Evolutionary conservation across 495 filamentous ascomycete genomes (phyloP), one percentile per base, ranked within the genome.

Genomic region (Penicillium taxi): DNA sequence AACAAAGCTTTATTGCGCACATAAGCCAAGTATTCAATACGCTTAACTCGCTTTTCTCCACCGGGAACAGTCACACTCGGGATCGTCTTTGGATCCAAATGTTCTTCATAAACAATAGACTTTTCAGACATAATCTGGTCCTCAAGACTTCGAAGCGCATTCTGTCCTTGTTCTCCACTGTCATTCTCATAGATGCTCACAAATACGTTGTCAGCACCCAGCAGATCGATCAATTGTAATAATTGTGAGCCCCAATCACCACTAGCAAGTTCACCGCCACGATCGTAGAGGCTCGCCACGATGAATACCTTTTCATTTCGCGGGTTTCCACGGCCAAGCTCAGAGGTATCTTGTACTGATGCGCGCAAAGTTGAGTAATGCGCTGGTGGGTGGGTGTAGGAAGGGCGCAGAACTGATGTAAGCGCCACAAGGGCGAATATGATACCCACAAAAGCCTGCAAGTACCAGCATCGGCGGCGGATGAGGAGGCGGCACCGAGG

Each of bases 11-110:
- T 75, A 53, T 91, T 91, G 38, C 84, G 74, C 19, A 84, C 74
- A 50, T 84, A 80, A 9, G 85, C 80, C n/a, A 89, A 64, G 48
- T 78, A 88, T 24, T 80, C 77, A 16, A 89, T 80, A 21, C 85
- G 78, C 48, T 84, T 84, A 17, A 80, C 58, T 9, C 78, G 70
- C 16, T 62, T 64, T 22, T 71, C 66, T 8, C 83, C 83, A 13
- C 70, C 70, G 3, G 81, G 80, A 9, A 83, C 52, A 8, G 60
- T 72, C 25, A 84, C 69, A 16, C 66, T 67, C 0, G 70, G 70
- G 2, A 87, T 58, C 1, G 53, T 58, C 4, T 57, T 53, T 16
- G 77, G 39, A 21, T 72, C 61, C 17, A 84, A 43, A 32, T 78
- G 67, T 6, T 72, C 66, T 34, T 72, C 67, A 15, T 63, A 67